Evolutionary conservation across 169 alveolate genomes (phyloP), one percentile per base, ranked within the genome.

Genomic region (Eimeria necatrix): DNA sequence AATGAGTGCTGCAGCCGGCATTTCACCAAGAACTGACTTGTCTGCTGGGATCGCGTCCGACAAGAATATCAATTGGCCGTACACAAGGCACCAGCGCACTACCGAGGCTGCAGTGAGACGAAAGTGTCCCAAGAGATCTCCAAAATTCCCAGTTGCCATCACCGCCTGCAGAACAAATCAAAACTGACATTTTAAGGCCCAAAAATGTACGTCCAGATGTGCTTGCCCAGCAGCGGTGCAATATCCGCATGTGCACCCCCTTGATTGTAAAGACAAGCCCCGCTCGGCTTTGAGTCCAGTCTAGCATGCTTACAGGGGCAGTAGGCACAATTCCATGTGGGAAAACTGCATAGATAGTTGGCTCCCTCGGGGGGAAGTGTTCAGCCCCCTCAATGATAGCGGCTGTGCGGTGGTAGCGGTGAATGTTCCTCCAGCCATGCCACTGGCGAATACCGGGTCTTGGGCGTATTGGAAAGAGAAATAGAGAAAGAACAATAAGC

Each of bases 261-360:
- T 22, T 14, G 46, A 22, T 18, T 80, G n/a, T 51, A 1, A 49
- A 4, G 32, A 32, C 4, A n/a, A 10, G 20, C n/a, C 3, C 6
- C 59, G 68, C 53, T 24, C 26, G 46, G 74, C 18, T 61, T 8
- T 16, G 41, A 32, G 0, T 0, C 2, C 41, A 32, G 41, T 32
- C 41, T 32, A 32, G 0, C 41, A 32, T 32, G 46, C 95, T 49
- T 22, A 74, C 96, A 87, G 89, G 96, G 12, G 96, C 96, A 24
- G 90, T 84, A 52, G 96, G 96, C 26, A 93, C 91, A 56, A 93
- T 76, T 2, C 92, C 96, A 46, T 93, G 96, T 1, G 96, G 96
- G 61, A 84, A 48, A 8, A 84, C 93, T 1, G 96, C 60, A 51
- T 56, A 93, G 61, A 93, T 70, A 48, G 96, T 93, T 6, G 94